Conservation (phyloP, 345 rosid species). For the Boechera retrofracta region DNA sequence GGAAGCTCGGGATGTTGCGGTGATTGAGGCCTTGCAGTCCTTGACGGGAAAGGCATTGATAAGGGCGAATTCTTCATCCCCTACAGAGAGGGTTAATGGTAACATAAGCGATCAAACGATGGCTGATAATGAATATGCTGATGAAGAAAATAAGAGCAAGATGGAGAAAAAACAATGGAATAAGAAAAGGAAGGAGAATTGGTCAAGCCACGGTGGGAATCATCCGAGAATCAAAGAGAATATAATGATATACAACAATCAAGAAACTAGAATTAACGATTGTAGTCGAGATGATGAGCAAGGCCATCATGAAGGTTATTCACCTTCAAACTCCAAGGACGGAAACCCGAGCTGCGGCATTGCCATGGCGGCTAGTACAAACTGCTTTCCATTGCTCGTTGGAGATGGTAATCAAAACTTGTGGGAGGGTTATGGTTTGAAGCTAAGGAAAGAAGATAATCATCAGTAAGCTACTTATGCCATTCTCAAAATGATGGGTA, state of each 20-base stretch:
- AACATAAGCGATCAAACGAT: constrained; percentile 34
- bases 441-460: constrained; percentile 61
- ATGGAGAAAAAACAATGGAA: constrained; percentile 47
- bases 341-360: constrained; percentile 43
- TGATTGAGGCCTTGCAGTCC: constrained; percentile 67
- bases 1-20: constrained; percentile 71
- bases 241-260: constrained; percentile 40
- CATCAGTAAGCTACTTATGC: constrained; percentile 32
- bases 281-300: constrained; percentile 26
- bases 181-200: constrained; percentile 67
- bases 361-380: constrained; percentile 49
- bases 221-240: constrained; percentile 36
- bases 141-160: constrained; percentile 47
- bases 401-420: constrained; percentile 59
- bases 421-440: constrained; percentile 77
- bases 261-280: constrained; percentile 41
- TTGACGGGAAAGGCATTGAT: constrained; percentile 50
- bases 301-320: constrained; percentile 42
- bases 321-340: constrained; percentile 51
- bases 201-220: constrained; percentile 40
- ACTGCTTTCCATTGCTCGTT: constrained; percentile 68
- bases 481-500: neutral
- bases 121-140: neutral
- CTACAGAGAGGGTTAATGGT: constrained; percentile 19
- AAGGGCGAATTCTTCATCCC: constrained; percentile 32